Evolutionary conservation across 768 basidiomycete genomes (phyloP), one percentile per base, ranked within the genome.

Genomic region (Dictyophora rubrovolvata): DNA sequence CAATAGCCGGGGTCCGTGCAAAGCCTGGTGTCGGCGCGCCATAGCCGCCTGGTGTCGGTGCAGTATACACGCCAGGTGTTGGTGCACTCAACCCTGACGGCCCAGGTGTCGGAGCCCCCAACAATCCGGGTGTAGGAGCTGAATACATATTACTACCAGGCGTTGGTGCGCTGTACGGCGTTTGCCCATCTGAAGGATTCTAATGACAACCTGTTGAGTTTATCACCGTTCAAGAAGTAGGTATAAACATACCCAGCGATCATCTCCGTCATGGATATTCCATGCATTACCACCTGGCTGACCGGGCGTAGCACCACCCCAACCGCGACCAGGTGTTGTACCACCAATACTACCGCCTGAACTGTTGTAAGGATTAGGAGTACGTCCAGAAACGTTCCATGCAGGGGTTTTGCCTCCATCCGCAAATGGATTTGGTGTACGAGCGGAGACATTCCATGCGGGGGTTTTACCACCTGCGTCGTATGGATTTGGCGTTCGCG

Each of bases 401-500:
- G 69, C 66, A n/a, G 70, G 72, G 49, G 69, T 72, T 42, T 68
- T 65, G 61, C 56, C 51, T 59, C 53, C 65, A 36, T 50, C 67
- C 50, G 61, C 70, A 59, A 80, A 77, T 0, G 82, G 80, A 62
- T 83, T 83, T 8, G 84, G 84, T 2, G 83, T 85, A 12, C 76
- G 73, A 1, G 78, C 71, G 0, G 72, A 69, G 5, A 72, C 70
- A 58, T 72, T 73, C 82, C 77, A 83, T 20, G 78, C 79, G 0
- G 81, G 80, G 28, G 79, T 81, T 62, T 74, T 73, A 10, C 79
- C 73, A 35, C 76, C 74, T 23, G 67, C 69, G 42, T 52, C 23
- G 53, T 88, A 86, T 0, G 86, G 85, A 68, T 88, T 89, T 4
- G 88, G 87, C 1, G 88, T 89, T 56, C 80, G 73, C 28, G 82